Evolutionary conservation across 2,329 filamentous ascomycete genomes (phyloP), one percentile per base, ranked within the genome.

Genomic region (Cordyceps cicadae): DNA sequence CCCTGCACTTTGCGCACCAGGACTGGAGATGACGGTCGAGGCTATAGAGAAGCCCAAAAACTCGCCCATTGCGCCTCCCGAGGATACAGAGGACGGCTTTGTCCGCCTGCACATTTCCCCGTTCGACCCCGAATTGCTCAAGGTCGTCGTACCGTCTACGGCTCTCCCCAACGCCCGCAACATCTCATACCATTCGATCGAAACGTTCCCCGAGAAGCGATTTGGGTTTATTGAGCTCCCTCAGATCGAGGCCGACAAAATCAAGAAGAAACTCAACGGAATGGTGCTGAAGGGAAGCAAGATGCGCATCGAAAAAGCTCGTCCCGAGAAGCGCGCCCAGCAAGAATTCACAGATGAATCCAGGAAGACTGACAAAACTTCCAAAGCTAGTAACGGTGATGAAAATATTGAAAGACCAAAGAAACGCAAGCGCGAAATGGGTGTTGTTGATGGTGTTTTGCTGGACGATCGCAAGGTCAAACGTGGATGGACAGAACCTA

Each of bases 201-300:
- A 91, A 70, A 92, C 92, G 0, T 96, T 96, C 64, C 93, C 93
- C 15, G 94, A 99, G 66, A 88, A 85, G 70, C 87, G 84, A 58
- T 99, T 91, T 84, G 94, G 93, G 60, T 99, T 89, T 75, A 79
- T 97, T 62, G 92, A 95, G 52, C 76, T 99, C 43, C 92, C 92
- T 0, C 75, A 72, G 3, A 83, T 85, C 74, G 92, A 96, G 65
- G 94, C 93, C 11, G 88, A 93, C n/a, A 96, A 92, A 73, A 75
- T 97, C 59, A 91, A 87, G 76, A 93, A 88, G 76, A 97, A 94
- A 76, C 81, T 97, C 54, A 89, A 96, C 78, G 93, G 93, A 37
- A 84, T 88, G 2, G 88, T 90, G 26, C 76, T 99, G 61, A 94
- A 88, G 70, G 94, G 94, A 9, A 80, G 81, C 63, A 97, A 96